These are phyloP conservation scores for Trichophyton rubrum DNA, from an alignment of 2,329 filamentous ascomycete species.

Conservation along the genomic window DNA sequence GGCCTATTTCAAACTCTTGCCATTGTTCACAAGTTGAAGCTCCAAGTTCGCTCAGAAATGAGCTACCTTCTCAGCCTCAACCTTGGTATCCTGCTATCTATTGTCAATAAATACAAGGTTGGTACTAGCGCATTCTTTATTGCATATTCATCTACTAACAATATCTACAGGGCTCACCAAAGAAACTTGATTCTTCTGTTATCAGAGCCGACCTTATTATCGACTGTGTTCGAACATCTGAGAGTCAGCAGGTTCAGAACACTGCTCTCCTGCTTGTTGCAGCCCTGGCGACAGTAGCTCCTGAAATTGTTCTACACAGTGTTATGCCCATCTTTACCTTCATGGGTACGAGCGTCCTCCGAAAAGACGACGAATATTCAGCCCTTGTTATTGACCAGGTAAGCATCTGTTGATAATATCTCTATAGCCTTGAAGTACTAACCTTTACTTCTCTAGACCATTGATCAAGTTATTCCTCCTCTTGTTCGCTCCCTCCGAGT, in stretches of 20 bases:
- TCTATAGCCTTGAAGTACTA: background rate
- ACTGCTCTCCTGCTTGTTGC: conserved; percentile 79
- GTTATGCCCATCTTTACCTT: conserved; percentile 99
- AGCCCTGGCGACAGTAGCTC: conserved; percentile 71
- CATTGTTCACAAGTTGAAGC: conserved; percentile 73
- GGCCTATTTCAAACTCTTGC: conserved; percentile 74
- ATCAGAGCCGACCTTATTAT: conserved; percentile 85
- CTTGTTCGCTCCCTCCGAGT: conserved; percentile 74
- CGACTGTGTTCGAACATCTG: conserved; percentile 82
- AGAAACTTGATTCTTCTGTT: conserved; percentile 59
- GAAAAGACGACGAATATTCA: conserved; percentile 92
- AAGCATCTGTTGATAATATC: background rate
- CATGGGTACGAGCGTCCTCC: conserved; percentile 82
- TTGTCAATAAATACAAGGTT: conserved; percentile 63
- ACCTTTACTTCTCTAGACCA: conserved; percentile 47
- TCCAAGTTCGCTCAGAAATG: conserved; percentile 69
- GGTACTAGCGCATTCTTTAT: background rate
- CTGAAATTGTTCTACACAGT: conserved; percentile 84
- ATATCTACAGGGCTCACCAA: conserved; percentile 11
- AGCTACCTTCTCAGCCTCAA: conserved; percentile 82
- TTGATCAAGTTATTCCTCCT: conserved; percentile 85
- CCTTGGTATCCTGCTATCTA: conserved; percentile 66
- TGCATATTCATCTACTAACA: background rate
- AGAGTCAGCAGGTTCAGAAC: conserved; percentile 88
- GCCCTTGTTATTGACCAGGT: conserved; percentile 79